phyloP scores from a whole-genome alignment of 202 grass and related monocot species.

The Digitaria exilis region DNA sequence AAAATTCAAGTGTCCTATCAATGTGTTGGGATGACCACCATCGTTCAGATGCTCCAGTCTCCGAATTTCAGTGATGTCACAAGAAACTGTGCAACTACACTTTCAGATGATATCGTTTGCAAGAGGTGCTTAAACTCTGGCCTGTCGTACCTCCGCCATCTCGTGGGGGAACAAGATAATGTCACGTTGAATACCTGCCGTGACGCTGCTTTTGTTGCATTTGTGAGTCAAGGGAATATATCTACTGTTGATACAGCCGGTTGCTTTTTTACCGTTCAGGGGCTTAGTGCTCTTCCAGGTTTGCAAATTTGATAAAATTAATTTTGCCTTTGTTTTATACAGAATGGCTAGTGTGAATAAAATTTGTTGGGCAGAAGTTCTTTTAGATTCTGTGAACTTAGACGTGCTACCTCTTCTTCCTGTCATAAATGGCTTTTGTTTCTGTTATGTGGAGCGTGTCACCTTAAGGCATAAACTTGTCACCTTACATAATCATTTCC shows the following conservation, averaged over 20 bases:
- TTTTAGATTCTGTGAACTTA: conserved; percentile 21
- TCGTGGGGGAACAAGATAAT: conserved; percentile 86
- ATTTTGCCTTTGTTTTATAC: conserved; percentile 27
- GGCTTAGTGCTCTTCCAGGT: conserved; percentile 80
- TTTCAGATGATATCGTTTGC: conserved; percentile 65
- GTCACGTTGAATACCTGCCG: conserved; percentile 85
- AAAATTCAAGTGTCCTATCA: conserved; percentile 87
- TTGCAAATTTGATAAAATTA: conserved; percentile 43
- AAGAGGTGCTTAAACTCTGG: conserved; percentile 93
- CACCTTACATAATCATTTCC: background rate
- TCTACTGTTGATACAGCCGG: conserved; percentile 62
- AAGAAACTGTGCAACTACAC: conserved; percentile 58
- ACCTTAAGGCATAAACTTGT: background rate
- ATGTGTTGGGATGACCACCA: conserved; percentile 78
- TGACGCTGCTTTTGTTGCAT: conserved; percentile 92
- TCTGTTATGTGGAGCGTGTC: background rate
- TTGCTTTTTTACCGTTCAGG: conserved; percentile 94
- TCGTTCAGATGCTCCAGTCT: conserved; percentile 73
- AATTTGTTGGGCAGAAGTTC: background rate
- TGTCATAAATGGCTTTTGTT: background rate
- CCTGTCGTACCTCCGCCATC: conserved; percentile 92
- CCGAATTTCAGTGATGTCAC: conserved; percentile 83
- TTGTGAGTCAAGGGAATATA: conserved; percentile 71
- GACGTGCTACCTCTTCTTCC: background rate
- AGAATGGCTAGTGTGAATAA: conserved; percentile 18